Evolutionary conservation across 768 basidiomycete species (phyloP).

Genomic region (Pulveroboletus frians): DNA sequence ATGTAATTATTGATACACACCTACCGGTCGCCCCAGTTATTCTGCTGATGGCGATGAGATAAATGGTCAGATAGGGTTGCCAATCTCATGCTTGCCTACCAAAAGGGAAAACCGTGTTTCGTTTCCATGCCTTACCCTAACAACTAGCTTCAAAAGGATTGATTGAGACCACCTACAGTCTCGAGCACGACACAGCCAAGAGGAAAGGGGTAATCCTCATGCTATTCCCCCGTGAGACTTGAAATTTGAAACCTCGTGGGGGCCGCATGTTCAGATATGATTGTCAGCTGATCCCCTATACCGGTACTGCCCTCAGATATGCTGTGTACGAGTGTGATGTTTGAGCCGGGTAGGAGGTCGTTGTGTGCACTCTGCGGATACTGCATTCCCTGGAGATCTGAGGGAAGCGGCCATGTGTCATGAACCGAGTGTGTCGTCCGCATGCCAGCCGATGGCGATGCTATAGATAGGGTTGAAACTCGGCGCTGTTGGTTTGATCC

Average conservation of each 20-base stretch:
- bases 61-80: background rate
- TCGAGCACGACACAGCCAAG: slow-evolving; percentile 2
- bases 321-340: slow-evolving; percentile 1
- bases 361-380: background rate
- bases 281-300: slow-evolving; percentile 14
- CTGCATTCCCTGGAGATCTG: background rate
- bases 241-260: slow-evolving; percentile 23
- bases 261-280: slow-evolving; percentile 20
- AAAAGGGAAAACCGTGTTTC: background rate
- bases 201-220: slow-evolving; percentile 7
- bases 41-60: background rate
- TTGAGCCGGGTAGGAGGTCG: slow-evolving; percentile 6
- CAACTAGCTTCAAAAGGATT: slow-evolving; percentile 12
- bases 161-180: slow-evolving; percentile 3
- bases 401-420: background rate
- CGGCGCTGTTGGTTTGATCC: slow-evolving; percentile 6
- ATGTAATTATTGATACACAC: slow-evolving; percentile 4
- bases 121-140: background rate
- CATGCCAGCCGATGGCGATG: slow-evolving; percentile 16
- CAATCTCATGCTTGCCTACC: background rate
- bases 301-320: background rate
- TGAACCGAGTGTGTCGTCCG: background rate
- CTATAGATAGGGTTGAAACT: background rate
- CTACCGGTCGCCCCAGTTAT: background rate
- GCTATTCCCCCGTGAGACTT: slow-evolving; percentile 7